Base-by-base conservation (phyloP, 352 stramenopile genomes). In the Thraustochytrium striatum region DNA sequence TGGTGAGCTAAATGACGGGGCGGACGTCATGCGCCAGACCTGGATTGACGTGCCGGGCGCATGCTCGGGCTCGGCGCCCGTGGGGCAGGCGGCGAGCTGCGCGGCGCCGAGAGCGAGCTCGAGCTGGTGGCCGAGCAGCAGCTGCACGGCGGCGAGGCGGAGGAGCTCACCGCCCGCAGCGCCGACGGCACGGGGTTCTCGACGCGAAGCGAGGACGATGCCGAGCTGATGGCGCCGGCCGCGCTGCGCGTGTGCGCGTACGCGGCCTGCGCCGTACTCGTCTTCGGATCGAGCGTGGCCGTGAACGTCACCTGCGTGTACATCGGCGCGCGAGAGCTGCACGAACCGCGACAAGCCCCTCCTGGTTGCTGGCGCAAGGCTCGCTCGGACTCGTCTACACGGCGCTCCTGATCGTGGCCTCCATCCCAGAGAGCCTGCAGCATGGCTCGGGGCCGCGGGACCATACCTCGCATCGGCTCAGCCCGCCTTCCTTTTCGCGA, bases 251-350 rank as follows among this genome's bases (percentile, higher is more conserved):
- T 1, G 50, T 75, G 39, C 30, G 52, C 52, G 9, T 58, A 61
- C 25, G 65, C 61, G 11, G 25, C 30, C 52, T 75, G 65, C 25
- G 28, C 19, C 32, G 50, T 58, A 8, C 25, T 75, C 28, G 65
- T 75, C 7, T 25, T 75, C 11, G 65, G 65, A 5, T 30, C 41
- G 7, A 25, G 30, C 0, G 35, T 75, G 21, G 65, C 65, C 11
- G 30, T 75, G 5, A 75, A 68, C 36, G 39, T 58, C 3, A 61
- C 32, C 39, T 75, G 11, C 5, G 3, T 75, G 33, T 75, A 75
- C 52, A 21, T 75, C 0, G 65, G 65, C 50, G 52, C 52, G 11
- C 21, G 3, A 9, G 21, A 62, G 32, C 5, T 25, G 0, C 44
- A 41, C 30, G 7, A 75, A 43, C 47, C 61, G 65, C 65, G 39